phyloP scores from a whole-genome alignment of 257 asterid species.

The Vinca minor region DNA sequence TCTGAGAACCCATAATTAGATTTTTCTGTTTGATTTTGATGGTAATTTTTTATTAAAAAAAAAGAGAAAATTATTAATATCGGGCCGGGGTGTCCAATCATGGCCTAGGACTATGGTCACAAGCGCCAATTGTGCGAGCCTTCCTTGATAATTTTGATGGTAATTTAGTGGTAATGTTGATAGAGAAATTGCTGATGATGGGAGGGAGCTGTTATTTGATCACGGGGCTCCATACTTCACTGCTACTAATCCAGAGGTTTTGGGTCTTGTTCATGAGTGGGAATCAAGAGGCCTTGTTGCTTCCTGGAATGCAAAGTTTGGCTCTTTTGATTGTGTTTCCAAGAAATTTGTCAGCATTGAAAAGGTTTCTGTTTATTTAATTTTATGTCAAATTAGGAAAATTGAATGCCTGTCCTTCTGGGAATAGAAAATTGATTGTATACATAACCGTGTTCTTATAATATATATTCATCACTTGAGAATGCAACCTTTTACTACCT shows the following conservation, averaged over 20 bases:
- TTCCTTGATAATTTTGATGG: not conserved
- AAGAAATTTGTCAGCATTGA: slow-evolving; percentile 40
- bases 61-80: too few relatives aligned
- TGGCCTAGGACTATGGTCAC: too few relatives aligned
- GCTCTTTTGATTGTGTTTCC: slow-evolving; percentile 59
- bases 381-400: not conserved
- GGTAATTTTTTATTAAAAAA: too few relatives aligned
- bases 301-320: slow-evolving; percentile 72
- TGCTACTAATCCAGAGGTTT: slow-evolving; percentile 50
- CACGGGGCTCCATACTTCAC: slow-evolving; percentile 82
- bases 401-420: not conserved
- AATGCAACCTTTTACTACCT: not conserved
- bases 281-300: slow-evolving; percentile 73
- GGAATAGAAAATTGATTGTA: slow-evolving; percentile 1
- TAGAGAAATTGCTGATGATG: slow-evolving; percentile 68
- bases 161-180: not conserved
- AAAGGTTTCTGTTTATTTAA: slow-evolving; percentile 32
- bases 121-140: too few relatives aligned
- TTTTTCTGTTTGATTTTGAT: not conserved
- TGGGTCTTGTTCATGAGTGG: slow-evolving; percentile 57
- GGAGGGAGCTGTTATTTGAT: slow-evolving; percentile 68
- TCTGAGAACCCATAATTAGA: not conserved
- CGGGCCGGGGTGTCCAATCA: too few relatives aligned
- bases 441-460: not conserved
- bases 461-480: not conserved